Conservation (phyloP, 768 basidiomycete genomes). For the Polyporus arcularius region DNA sequence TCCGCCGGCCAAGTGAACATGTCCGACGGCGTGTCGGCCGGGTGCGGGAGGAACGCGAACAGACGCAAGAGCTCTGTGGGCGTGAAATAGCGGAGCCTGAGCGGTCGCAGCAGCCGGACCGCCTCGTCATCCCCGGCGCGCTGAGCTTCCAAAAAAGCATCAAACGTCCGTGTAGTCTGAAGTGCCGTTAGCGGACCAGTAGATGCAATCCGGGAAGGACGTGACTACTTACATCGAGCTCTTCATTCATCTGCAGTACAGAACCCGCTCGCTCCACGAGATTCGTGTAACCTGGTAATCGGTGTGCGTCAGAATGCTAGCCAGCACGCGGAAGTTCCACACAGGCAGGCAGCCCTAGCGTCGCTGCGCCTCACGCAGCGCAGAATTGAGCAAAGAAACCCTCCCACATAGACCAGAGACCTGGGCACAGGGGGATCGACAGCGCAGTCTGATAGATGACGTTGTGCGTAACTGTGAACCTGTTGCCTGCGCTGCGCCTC, state of each 20-base stretch:
- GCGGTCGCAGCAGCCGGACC: conserved; percentile 54
- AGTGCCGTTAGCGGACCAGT: background rate
- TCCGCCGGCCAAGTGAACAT: conserved; percentile 63
- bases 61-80: conserved; percentile 71
- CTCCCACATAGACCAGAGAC: too few species aligned
- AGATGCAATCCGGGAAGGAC: background rate
- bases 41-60: conserved; percentile 53
- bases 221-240: conserved; percentile 53
- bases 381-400: too few species aligned
- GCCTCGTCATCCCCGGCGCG: conserved; percentile 41
- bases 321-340: background rate
- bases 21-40: background rate
- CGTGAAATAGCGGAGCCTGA: conserved; percentile 75
- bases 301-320: background rate
- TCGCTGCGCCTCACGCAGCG: too few species aligned
- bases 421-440: too few species aligned
- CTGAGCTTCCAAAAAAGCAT: conserved; percentile 52
- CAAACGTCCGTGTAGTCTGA: conserved; percentile 63
- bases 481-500: too few species aligned
- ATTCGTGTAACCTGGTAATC: conserved; percentile 64
- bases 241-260: conserved; percentile 70
- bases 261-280: conserved; percentile 80
- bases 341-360: background rate
- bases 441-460: too few species aligned
- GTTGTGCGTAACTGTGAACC: too few species aligned